phyloP scores from a whole-genome alignment of 176 grass and related monocot species.

The Cymbopogon citratus region DNA sequence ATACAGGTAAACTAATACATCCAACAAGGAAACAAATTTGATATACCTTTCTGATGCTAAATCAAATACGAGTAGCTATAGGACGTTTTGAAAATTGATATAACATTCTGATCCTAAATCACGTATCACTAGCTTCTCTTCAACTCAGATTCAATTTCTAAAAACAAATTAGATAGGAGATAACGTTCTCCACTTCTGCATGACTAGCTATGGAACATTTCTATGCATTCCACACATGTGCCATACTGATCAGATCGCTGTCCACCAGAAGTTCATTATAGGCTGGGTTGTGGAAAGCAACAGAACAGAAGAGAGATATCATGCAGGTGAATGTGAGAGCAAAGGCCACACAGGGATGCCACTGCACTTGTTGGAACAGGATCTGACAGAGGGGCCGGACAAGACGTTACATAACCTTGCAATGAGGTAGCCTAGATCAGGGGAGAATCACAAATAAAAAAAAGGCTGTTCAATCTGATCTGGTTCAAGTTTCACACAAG shows the following conservation, averaged over 20 bases:
- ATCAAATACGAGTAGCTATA: not conserved
- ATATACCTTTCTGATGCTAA: not conserved
- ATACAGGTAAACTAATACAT: not conserved
- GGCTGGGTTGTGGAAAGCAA: not conserved
- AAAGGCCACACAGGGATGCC: not conserved
- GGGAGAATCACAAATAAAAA: not conserved
- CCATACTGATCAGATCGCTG: not conserved
- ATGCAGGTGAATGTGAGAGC: not conserved
- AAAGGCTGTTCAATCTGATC: not conserved
- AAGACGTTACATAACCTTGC: not conserved
- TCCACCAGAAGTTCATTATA: not conserved
- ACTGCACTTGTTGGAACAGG: not conserved
- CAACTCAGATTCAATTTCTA: not conserved
- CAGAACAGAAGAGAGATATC: not conserved
- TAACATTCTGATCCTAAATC: not conserved
- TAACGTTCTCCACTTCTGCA: not conserved
- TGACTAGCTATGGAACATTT: not conserved
- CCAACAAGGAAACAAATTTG: not conserved
- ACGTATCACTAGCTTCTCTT: not conserved
- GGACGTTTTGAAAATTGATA: not conserved
- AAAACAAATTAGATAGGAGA: not conserved
- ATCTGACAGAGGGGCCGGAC: not conserved
- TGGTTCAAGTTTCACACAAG: too few relatives aligned
- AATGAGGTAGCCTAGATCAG: too few relatives aligned
- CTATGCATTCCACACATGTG: not conserved